phyloP scores from a whole-genome alignment of 2,329 filamentous ascomycete species.

The Exserohilum rostratum region DNA sequence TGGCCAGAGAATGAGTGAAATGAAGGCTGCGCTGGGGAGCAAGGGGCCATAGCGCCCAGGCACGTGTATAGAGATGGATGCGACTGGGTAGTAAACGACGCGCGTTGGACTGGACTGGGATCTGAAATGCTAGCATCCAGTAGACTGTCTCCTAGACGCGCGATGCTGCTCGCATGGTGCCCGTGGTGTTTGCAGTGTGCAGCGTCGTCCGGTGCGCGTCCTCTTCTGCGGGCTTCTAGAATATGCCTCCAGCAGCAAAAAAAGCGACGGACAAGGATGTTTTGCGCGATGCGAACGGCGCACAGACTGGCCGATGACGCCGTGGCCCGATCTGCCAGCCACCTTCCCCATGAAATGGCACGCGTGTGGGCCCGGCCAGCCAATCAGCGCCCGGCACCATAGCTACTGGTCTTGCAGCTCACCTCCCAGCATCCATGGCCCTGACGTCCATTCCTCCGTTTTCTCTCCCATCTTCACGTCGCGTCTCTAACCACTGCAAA shows the following conservation, averaged over 20 bases:
- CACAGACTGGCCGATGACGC: conserved; percentile 35
- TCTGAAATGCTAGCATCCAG: neutral
- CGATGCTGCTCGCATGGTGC: too few species aligned
- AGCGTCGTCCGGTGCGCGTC: neutral
- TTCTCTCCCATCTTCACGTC: conserved; percentile 26
- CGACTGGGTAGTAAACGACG: neutral
- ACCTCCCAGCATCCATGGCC: conserved; percentile 25
- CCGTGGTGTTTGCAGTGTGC: neutral
- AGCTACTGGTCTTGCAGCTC: conserved; percentile 41
- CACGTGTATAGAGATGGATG: too few species aligned
- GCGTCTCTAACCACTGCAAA: conserved; percentile 24
- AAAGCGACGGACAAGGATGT: conserved; percentile 8
- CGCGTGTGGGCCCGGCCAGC: conserved; percentile 12
- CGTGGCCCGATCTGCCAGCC: conserved; percentile 30
- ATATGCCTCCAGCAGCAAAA: neutral
- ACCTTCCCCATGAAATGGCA: conserved; percentile 15
- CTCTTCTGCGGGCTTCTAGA: conserved; percentile 1
- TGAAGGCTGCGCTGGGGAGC: conserved; percentile 6
- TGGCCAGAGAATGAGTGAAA: conserved; percentile 43
- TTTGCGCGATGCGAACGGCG: conserved; percentile 8
- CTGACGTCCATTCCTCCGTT: conserved; percentile 24
- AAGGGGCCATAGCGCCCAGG: neutral
- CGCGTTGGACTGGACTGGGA: neutral
- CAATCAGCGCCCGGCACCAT: conserved; percentile 36
- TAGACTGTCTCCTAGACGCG: too few species aligned